phyloP scores from a whole-genome alignment of 257 asterid species.

The Phtheirospermum japonicum region DNA sequence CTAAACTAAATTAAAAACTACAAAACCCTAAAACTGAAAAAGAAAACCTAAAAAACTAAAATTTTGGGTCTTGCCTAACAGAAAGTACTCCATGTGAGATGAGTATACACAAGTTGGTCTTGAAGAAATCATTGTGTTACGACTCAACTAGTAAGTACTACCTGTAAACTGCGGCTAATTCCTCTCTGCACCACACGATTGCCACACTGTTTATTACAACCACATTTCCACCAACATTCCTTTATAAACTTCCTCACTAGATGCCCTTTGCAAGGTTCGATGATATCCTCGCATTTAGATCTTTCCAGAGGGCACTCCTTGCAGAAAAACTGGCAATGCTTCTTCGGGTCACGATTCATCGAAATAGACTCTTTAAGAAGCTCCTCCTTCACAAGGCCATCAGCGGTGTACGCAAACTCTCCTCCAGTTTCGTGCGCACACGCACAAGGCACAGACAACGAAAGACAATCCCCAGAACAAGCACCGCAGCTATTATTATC shows the following conservation, averaged over 20 bases:
- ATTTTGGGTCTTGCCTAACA: too few relatives aligned
- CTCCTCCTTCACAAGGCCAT: slow-evolving; percentile 76
- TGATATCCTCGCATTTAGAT: slow-evolving; percentile 50
- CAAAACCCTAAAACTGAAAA: too few relatives aligned
- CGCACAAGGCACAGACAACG: slow-evolving; percentile 59
- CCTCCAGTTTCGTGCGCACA: slow-evolving; percentile 77
- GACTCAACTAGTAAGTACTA: slow-evolving; percentile 26
- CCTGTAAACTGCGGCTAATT: slow-evolving; percentile 74
- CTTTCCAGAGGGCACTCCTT: slow-evolving; percentile 84
- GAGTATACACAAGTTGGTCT: too few relatives aligned
- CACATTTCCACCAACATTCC: slow-evolving; percentile 97
- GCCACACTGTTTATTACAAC: slow-evolving; percentile 81
- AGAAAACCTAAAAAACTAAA: too few relatives aligned
- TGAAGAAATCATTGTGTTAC: slow-evolving; percentile 3
- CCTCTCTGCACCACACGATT: slow-evolving; percentile 98
- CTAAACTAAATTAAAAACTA: too few relatives aligned
- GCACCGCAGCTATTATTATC: slow-evolving; percentile 57
- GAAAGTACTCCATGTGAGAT: too few relatives aligned
- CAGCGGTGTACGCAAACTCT: slow-evolving; percentile 77
- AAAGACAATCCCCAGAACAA: slow-evolving; percentile 79
- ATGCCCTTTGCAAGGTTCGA: slow-evolving; percentile 92
- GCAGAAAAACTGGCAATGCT: slow-evolving; percentile 63
- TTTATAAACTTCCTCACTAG: slow-evolving; percentile 71
- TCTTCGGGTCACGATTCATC: slow-evolving; percentile 69
- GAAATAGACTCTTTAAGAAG: slow-evolving; percentile 71